Evolutionary conservation across 805 yeast genomes (phyloP).

Genomic region (Clavispora carvajalis): DNA sequence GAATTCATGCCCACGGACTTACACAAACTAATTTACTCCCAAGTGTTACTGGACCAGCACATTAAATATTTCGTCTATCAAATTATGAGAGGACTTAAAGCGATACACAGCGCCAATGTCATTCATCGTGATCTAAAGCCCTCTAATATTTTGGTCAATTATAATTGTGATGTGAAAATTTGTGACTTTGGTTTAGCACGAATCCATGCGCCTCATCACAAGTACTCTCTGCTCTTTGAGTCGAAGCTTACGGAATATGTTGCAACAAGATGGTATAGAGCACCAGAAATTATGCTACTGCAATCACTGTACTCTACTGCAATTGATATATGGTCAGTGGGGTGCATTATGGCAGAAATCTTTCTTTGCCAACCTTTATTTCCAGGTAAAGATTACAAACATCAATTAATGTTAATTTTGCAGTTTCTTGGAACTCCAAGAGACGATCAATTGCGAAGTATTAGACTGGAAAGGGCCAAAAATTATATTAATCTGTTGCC

Average conservation of each 20-base stretch:
- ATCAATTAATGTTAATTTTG: conserved; percentile 61
- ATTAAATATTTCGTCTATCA: conserved; percentile 69
- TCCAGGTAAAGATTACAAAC: conserved; percentile 71
- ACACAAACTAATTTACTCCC: conserved; percentile 55
- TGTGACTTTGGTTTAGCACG: conserved; percentile 79
- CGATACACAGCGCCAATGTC: conserved; percentile 67
- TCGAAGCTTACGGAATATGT: conserved; percentile 72
- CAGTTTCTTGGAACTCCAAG: conserved; percentile 69
- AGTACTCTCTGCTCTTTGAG: conserved; percentile 13
- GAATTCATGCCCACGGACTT: conserved; percentile 76
- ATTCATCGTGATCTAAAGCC: conserved; percentile 78
- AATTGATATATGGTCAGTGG: conserved; percentile 77
- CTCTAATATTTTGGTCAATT: conserved; percentile 59
- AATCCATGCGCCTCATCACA: conserved; percentile 19
- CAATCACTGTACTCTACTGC: conserved; percentile 69
- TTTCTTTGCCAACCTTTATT: conserved; percentile 57
- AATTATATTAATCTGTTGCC: conserved; percentile 15
- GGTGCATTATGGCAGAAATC: conserved; percentile 73
- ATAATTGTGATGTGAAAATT: conserved; percentile 68
- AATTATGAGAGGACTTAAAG: conserved; percentile 62
- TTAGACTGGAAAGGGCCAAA: conserved; percentile 12
- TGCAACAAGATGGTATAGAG: conserved; percentile 82
- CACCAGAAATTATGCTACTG: conserved; percentile 78
- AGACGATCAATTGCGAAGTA: conserved; percentile 12
- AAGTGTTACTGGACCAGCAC: conserved; percentile 58